Evolutionary conservation across 2,329 filamentous ascomycete species (phyloP).

Genomic region (Leptosphaerulina australis): DNA sequence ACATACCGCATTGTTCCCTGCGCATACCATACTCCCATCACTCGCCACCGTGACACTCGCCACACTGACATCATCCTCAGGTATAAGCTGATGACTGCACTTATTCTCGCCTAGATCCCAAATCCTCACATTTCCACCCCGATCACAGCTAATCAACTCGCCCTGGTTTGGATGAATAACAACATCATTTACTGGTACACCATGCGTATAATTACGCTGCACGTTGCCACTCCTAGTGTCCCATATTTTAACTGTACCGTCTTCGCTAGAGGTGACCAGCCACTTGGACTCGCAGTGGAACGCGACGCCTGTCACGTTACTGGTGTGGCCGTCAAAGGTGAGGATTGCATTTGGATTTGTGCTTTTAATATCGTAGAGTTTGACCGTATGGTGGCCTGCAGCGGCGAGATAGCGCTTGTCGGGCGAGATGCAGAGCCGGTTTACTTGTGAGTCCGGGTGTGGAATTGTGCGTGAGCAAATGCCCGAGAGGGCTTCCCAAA

Average conservation of each 20-base stretch:
- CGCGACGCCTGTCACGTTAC: slow-evolving; percentile 93
- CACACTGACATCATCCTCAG: slow-evolving; percentile 92
- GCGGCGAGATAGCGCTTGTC: slow-evolving; percentile 95
- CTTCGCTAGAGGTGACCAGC: slow-evolving; percentile 98
- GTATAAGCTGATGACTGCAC: slow-evolving; percentile 93
- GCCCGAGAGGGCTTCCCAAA: slow-evolving; percentile 97
- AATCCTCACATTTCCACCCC: slow-evolving; percentile 87
- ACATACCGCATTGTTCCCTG: slow-evolving; percentile 84
- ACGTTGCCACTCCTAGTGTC: slow-evolving; percentile 84
- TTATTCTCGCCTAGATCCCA: slow-evolving; percentile 98
- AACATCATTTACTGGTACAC: slow-evolving; percentile 90
- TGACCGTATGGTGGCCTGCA: slow-evolving; percentile 82
- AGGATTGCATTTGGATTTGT: slow-evolving; percentile 94
- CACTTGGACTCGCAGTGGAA: slow-evolving; percentile 99
- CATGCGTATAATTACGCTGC: slow-evolving; percentile 92
- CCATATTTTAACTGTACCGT: slow-evolving; percentile 97
- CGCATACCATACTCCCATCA: slow-evolving; percentile 89
- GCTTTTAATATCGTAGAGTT: slow-evolving; percentile 98
- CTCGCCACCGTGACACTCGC: slow-evolving; percentile 95
- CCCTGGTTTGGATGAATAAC: slow-evolving; percentile 99
- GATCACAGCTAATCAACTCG: slow-evolving; percentile 95
- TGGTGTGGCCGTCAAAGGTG: slow-evolving; percentile 93
- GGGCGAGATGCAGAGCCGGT: slow-evolving; percentile 95
- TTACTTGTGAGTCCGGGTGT: slow-evolving; percentile 97
- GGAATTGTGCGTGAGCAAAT: slow-evolving; percentile 98